Evolutionary conservation across 2,329 filamentous ascomycete genomes (phyloP).

Genomic region (Diaporthe humulicola): DNA sequence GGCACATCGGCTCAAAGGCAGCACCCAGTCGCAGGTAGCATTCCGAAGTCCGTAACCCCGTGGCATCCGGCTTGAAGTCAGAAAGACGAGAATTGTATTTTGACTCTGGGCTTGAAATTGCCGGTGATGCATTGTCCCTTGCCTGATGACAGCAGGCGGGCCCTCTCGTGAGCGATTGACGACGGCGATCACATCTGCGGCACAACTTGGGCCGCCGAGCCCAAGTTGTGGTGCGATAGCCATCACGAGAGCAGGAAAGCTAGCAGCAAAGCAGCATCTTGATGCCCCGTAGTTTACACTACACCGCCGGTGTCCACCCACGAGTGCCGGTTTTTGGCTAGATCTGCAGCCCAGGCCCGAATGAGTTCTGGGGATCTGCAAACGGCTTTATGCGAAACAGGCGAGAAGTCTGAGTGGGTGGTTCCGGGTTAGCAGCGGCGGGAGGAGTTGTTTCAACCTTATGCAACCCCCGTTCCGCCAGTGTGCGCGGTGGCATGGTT

Average conservation of each 20-base stretch:
- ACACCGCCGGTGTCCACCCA: slow-evolving; percentile 17
- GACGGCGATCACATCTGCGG: background rate
- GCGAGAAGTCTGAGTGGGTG: slow-evolving; percentile 34
- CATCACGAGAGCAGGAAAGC: slow-evolving; percentile 11
- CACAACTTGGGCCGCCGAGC: background rate
- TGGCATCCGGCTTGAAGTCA: slow-evolving; percentile 17
- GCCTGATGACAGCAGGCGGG: background rate
- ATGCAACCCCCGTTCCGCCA: slow-evolving; percentile 28
- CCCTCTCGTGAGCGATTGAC: background rate
- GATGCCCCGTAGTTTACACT: slow-evolving; percentile 1
- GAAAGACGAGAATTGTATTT: background rate
- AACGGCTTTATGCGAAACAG: slow-evolving; percentile 37
- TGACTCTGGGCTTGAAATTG: background rate
- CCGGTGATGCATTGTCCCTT: background rate
- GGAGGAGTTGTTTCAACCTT: slow-evolving; percentile 37
- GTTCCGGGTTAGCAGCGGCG: slow-evolving; percentile 22
- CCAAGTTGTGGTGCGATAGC: background rate
- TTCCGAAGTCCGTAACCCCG: slow-evolving; percentile 14
- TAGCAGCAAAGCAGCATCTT: background rate
- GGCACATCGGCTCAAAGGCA: background rate
- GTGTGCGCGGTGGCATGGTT: slow-evolving; percentile 9
- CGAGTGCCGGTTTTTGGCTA: background rate
- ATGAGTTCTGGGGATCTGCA: slow-evolving; percentile 34
- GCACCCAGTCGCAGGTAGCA: background rate
- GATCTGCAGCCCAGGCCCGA: slow-evolving; percentile 25